A percentile compares a stretch with the other conserved stretches of the same genome.
Conservation (phyloP, 2,329 filamentous ascomycete species). For the Cytospora paraplurivora region DNA sequence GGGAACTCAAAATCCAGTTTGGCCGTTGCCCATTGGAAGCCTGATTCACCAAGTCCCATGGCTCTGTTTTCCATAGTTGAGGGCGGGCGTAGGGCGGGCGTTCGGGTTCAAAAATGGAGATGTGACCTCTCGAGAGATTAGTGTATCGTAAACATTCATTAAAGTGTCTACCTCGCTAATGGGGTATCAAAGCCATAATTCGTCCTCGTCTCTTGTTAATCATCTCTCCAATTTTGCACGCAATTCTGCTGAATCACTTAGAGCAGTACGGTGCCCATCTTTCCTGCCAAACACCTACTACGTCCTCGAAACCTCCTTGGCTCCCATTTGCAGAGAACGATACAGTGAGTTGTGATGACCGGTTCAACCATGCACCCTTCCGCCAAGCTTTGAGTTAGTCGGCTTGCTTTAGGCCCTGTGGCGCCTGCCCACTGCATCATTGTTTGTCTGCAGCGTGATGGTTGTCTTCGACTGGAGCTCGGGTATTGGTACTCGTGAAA, state of each 20-base stretch:
- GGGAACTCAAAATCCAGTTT: too few species aligned
- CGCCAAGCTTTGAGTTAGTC: background rate
- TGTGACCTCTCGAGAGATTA: background rate
- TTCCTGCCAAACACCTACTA: background rate
- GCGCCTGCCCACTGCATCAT: constrained; percentile 33
- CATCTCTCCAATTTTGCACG: background rate
- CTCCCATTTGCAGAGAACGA: background rate
- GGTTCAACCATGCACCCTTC: background rate
- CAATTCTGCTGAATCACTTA: background rate
- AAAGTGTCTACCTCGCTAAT: constrained; percentile 13
- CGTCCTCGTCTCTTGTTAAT: constrained; percentile 1
- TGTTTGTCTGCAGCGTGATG: constrained; percentile 51
- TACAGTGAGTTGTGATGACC: background rate
- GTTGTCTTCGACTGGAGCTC: constrained; percentile 55
- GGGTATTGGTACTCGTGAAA: constrained; percentile 56
- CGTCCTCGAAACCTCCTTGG: background rate
- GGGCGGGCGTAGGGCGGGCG: too few species aligned
- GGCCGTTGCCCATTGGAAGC: too few species aligned
- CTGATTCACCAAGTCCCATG: too few species aligned
- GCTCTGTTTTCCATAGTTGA: too few species aligned
- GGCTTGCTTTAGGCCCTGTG: background rate
- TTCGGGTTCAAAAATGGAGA: background rate
- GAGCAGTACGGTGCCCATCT: background rate
- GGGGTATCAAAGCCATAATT: constrained; percentile 21
- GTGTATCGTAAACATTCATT: constrained; percentile 7